Conservation (phyloP, 139 green algal genomes). For the Pleodorina starrii region DNA sequence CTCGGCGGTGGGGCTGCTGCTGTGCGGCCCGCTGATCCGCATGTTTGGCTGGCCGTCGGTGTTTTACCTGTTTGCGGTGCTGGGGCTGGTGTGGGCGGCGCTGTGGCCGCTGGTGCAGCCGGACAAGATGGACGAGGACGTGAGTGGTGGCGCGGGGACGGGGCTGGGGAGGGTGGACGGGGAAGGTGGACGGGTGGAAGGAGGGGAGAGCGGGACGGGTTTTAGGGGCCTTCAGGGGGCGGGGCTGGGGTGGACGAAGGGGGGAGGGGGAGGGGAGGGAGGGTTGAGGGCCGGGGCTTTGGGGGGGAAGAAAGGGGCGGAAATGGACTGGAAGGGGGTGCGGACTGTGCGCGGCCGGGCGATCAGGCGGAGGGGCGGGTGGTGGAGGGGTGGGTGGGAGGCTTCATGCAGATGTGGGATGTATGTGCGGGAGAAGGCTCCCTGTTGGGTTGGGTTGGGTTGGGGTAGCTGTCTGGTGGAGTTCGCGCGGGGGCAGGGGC, state of each 20-base stretch:
- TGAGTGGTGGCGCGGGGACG: neutral
- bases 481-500: no score
- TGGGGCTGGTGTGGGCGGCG: conserved; percentile 92
- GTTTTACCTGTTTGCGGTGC: conserved; percentile 96
- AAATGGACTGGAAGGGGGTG: no score
- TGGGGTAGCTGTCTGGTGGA: no score
- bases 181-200: neutral
- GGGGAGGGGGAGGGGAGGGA: neutral
- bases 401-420: no score
- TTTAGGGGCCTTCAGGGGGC: neutral
- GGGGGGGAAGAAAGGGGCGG: neutral
- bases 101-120: conserved; percentile 85
- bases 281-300: neutral
- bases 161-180: neutral
- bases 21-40: conserved; percentile 92
- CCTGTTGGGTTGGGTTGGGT: no score
- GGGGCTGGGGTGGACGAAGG: neutral
- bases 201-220: no score
- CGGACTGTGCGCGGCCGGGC: no score
- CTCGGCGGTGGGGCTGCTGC: conserved; percentile 83
- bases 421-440: no score
- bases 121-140: conserved; percentile 60
- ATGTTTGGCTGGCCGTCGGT: conserved; percentile 94
- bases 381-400: no score
- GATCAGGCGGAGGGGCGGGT: no score